Conservation (phyloP, 768 basidiomycete species). For the Polyporus arcularius region DNA sequence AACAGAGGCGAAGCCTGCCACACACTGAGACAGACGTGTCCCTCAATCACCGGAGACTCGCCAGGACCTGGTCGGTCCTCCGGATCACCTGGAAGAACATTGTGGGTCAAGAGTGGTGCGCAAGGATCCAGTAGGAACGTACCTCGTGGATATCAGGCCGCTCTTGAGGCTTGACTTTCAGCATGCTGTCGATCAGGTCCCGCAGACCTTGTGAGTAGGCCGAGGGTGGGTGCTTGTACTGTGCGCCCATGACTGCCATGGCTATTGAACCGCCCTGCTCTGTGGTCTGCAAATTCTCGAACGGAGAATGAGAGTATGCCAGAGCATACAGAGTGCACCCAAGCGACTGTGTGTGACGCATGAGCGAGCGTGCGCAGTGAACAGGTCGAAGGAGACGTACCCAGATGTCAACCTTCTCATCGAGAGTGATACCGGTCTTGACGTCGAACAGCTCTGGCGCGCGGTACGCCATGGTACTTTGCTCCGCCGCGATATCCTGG, state of each 20-base stretch:
- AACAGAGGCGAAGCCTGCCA: background rate
- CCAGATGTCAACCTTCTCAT: constrained; percentile 98
- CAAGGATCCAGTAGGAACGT: constrained; percentile 12
- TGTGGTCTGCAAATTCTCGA: constrained; percentile 89
- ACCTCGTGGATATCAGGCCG: constrained; percentile 89
- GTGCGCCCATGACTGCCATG: constrained; percentile 94
- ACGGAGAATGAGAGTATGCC: constrained; percentile 94
- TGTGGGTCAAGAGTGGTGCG: background rate
- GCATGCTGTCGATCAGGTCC: constrained; percentile 80
- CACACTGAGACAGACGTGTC: background rate
- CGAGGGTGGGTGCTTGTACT: constrained; percentile 86
- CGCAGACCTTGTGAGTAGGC: constrained; percentile 85
- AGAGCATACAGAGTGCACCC: constrained; percentile 95
- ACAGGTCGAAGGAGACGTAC: constrained; percentile 44
- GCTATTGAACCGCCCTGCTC: constrained; percentile 97
- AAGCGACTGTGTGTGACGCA: constrained; percentile 61
- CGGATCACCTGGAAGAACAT: constrained; percentile 56
- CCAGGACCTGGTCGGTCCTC: constrained; percentile 63
- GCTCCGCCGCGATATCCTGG: constrained; percentile 93
- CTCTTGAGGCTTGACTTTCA: constrained; percentile 79
- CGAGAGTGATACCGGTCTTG: constrained; percentile 81
- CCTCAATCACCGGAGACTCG: constrained; percentile 45
- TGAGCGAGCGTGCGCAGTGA: background rate
- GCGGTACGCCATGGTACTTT: constrained; percentile 97
- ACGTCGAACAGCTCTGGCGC: constrained; percentile 98